Conservation (phyloP, 169 alveolate genomes). For the Theileria annulata region DNA sequence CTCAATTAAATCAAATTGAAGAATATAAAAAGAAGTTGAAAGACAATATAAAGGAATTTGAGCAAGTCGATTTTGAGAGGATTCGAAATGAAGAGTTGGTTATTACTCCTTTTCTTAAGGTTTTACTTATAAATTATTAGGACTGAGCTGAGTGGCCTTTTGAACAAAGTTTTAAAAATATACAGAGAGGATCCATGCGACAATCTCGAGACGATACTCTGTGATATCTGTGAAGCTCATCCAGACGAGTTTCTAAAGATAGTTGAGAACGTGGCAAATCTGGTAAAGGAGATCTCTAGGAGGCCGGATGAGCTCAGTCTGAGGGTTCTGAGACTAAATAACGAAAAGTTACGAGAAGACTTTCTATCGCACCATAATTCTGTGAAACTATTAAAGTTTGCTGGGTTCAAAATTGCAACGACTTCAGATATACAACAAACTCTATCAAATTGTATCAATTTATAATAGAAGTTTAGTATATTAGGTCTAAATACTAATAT, state of each 20-base stretch:
- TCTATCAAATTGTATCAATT: slow-evolving; percentile 7
- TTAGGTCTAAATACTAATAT: background rate
- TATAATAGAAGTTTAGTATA: background rate
- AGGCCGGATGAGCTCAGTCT: slow-evolving; percentile 41
- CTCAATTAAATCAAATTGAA: slow-evolving; percentile 33
- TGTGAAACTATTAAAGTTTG: slow-evolving; percentile 40
- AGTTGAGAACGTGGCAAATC: slow-evolving; percentile 16
- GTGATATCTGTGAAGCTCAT: slow-evolving; percentile 13
- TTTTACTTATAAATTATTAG: background rate
- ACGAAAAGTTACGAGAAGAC: slow-evolving; percentile 45
- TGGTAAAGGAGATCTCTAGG: slow-evolving; percentile 32
- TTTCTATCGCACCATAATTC: slow-evolving; percentile 28
- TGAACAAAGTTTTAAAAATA: slow-evolving; percentile 18
- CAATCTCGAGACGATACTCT: slow-evolving; percentile 28
- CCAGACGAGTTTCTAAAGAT: slow-evolving; percentile 26
- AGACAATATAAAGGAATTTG: background rate
- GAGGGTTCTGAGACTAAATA: slow-evolving; percentile 53
- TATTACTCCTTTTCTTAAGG: background rate
- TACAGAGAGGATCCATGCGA: slow-evolving; percentile 38
- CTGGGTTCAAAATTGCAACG: slow-evolving; percentile 49
- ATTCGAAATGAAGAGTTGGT: slow-evolving; percentile 8
- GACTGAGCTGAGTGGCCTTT: background rate
- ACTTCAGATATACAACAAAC: slow-evolving; percentile 30
- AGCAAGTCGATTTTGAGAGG: background rate
- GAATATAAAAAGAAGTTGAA: slow-evolving; percentile 22